These are phyloP conservation scores for Penicillium ucsense DNA, from an alignment of 495 filamentous ascomycete species.

Conservation along the genomic window DNA sequence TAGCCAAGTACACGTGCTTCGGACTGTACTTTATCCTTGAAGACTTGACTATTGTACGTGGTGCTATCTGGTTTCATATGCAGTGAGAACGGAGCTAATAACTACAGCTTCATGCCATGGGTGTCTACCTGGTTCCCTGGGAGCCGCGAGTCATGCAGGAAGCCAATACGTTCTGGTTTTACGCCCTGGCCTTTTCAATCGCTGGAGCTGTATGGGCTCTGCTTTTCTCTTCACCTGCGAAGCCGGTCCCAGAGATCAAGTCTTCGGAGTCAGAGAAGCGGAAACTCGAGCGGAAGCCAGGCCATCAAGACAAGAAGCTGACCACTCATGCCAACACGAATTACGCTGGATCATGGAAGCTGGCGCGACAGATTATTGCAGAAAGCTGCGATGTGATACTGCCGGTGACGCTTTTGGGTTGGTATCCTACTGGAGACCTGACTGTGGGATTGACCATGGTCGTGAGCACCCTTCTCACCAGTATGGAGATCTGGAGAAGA, in stretches of 20 bases:
- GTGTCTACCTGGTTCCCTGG: slow-evolving; percentile 28
- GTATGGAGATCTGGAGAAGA: slow-evolving; percentile 44
- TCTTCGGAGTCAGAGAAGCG: slow-evolving; percentile 2
- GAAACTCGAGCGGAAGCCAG: too few relatives aligned
- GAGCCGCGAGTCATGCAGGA: slow-evolving; percentile 31
- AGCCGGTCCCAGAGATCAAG: not conserved
- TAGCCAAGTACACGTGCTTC: slow-evolving; percentile 29
- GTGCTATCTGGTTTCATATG: not conserved
- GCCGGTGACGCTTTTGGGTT: slow-evolving; percentile 45
- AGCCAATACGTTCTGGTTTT: slow-evolving; percentile 58
- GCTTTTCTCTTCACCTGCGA: slow-evolving; percentile 9
- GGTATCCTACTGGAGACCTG: slow-evolving; percentile 37
- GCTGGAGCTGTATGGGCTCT: slow-evolving; percentile 11
- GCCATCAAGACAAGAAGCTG: too few relatives aligned
- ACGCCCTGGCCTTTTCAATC: slow-evolving; percentile 35
- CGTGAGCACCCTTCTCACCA: slow-evolving; percentile 47
- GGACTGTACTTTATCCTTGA: slow-evolving; percentile 32
- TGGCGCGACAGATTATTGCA: slow-evolving; percentile 33
- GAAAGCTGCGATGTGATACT: slow-evolving; percentile 49
- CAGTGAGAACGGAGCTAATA: not conserved
- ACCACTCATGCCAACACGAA: not conserved
- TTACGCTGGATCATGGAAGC: not conserved
- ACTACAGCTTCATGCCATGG: slow-evolving; percentile 38
- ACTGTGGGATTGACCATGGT: slow-evolving; percentile 44
- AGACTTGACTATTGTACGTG: slow-evolving; percentile 30